These are phyloP conservation scores for Fusarium sublunatum DNA, from an alignment of 2,329 filamentous ascomycete genomes.

Conservation along the genomic window DNA sequence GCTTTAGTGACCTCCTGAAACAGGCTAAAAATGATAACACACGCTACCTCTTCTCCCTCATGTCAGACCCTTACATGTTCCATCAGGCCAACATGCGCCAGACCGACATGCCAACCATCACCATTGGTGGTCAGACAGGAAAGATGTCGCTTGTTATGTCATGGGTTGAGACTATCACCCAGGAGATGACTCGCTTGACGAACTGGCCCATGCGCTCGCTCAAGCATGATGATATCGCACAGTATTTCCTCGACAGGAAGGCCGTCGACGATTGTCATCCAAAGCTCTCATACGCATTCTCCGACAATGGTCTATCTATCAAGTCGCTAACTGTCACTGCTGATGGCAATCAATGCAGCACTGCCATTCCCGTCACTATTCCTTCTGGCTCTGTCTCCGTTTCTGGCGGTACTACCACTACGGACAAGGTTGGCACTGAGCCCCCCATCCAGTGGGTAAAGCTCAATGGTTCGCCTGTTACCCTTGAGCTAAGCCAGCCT, in stretches of 20 bases:
- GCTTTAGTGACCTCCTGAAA: slow-evolving; percentile 17
- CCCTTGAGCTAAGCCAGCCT: too few relatives aligned
- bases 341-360: slow-evolving; percentile 21
- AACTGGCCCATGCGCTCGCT: slow-evolving; percentile 29
- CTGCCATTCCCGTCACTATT: slow-evolving; percentile 27
- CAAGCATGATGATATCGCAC: slow-evolving; percentile 33
- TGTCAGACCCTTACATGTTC: slow-evolving; percentile 37
- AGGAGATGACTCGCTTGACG: slow-evolving; percentile 34
- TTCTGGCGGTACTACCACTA: slow-evolving; percentile 5
- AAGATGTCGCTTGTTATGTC: slow-evolving; percentile 31
- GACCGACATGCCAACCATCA: slow-evolving; percentile 15
- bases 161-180: slow-evolving; percentile 34
- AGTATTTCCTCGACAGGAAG: slow-evolving; percentile 31
- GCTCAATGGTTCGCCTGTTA: slow-evolving; percentile 25
- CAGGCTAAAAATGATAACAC: slow-evolving; percentile 24
- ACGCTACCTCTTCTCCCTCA: slow-evolving; percentile 24
- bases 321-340: slow-evolving; percentile 16
- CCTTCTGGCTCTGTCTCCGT: too few relatives aligned
- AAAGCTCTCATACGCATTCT: slow-evolving; percentile 26
- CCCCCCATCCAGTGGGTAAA: slow-evolving; percentile 34
- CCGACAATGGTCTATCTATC: slow-evolving; percentile 15
- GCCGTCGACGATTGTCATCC: slow-evolving; percentile 25
- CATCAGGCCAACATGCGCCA: slow-evolving; percentile 37
- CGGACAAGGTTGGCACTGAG: slow-evolving; percentile 28
- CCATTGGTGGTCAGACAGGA: slow-evolving; percentile 27